A percentile compares a stretch with the other conserved stretches of the same genome.
These are phyloP conservation scores for Macadamia tetraphylla DNA, from an alignment of 164 flowering plant species.

Conservation along the genomic window DNA sequence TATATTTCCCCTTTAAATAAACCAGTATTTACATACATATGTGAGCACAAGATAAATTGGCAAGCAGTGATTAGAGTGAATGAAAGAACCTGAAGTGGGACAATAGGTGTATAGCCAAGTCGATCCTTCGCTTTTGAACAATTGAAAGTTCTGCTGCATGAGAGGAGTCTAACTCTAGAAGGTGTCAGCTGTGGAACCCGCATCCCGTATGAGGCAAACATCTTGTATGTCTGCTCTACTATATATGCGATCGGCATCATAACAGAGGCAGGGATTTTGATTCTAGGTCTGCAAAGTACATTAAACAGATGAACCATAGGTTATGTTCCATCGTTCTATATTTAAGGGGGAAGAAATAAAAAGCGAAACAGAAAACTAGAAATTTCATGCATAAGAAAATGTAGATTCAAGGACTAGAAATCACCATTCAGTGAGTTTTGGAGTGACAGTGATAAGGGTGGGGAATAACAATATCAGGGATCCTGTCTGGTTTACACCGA, in stretches of 20 bases:
- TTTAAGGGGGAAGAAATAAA: neutral
- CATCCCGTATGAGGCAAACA: slow-evolving; percentile 88
- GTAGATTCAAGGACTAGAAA: too few relatives aligned
- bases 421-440: too few relatives aligned
- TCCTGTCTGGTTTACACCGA: too few relatives aligned
- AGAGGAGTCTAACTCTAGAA: slow-evolving; percentile 79
- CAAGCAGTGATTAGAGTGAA: neutral
- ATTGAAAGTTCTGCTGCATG: slow-evolving; percentile 71
- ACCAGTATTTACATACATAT: neutral
- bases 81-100: slow-evolving; percentile 67
- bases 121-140: slow-evolving; percentile 83
- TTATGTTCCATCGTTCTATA: neutral
- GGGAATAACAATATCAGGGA: too few relatives aligned
- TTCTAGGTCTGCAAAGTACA: slow-evolving; percentile 71
- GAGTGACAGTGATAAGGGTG: too few relatives aligned
- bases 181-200: slow-evolving; percentile 95
- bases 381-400: too few relatives aligned
- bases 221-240: slow-evolving; percentile 62
- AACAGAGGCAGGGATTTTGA: slow-evolving; percentile 77
- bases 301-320: slow-evolving; percentile 19
- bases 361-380: neutral
- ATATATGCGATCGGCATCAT: slow-evolving; percentile 89
- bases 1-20: neutral
- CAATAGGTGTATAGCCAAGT: slow-evolving; percentile 80
- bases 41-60: neutral